Base-by-base conservation (phyloP, 805 yeast species). In the Saccharomyces mikatae region DNA sequence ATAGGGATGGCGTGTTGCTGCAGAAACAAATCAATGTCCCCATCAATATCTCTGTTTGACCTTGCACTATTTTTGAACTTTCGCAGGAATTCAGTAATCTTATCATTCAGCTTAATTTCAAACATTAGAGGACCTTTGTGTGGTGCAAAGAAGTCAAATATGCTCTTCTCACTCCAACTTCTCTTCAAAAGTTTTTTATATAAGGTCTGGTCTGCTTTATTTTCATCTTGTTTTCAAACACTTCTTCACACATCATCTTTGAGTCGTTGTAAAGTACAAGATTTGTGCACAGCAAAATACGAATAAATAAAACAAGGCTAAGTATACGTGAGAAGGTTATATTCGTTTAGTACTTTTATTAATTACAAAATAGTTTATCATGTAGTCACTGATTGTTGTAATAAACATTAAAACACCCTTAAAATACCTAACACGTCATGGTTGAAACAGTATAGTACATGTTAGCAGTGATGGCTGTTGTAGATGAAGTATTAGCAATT, bases 1-100 rank as follows among this genome's bases (percentile, higher is more conserved):
- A 67, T 58, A 6, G 70, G 56, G 3, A 68, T 59, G 41, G 57
- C 54, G 8, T 56, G 60, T 9, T 54, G 47, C 24, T 57, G 46
- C 28, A 66, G 28, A 28, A 61, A 56, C 1, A n/a, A 30, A 2
- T 53, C 52, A 14, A 57, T 36, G 51, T 56, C 64, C 3, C 44
- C 50, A 48, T 41, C 44, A 49, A 51, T 51, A 52, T 54, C 52
- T 57, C 46, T 13, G 41, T 44, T 26, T 51, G 28, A 21, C 28
- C 47, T 46, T 21, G 30, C 14, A 51, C 47, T 41, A 17, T 41
- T 27, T 47, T 46, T 26, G 51, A 57, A 30, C 8, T 47, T 13
- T 44, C 46, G 51, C 36, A 60, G 46, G 29, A 54, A 51, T 11
- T 46, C 29, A 4, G n/a, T 51, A 17, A 62, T 44, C 29, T 54